Evolutionary conservation across 148 eudicot species (phyloP).

Genomic region (Hydrangea macrophylla): DNA sequence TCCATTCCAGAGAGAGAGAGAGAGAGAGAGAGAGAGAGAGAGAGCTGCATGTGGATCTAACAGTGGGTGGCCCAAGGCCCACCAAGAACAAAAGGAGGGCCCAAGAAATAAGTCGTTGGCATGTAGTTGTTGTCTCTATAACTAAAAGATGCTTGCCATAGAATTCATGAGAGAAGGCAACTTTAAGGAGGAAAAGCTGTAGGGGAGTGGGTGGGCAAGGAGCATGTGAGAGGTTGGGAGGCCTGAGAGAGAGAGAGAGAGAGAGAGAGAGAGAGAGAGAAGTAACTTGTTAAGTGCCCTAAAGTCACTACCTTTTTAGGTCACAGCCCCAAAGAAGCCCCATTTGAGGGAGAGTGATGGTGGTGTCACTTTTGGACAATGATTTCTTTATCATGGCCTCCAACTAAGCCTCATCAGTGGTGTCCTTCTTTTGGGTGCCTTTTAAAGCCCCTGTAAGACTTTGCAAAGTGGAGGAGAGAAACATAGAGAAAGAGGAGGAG

Average conservation of each 20-base stretch:
- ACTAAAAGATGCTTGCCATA: conserved; percentile 19
- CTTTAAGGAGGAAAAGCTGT: conserved; percentile 1
- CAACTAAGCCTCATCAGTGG: conserved; percentile 7
- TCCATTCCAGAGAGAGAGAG: no score
- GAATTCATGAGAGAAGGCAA: conserved; percentile 11
- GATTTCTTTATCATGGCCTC: conserved; percentile 12
- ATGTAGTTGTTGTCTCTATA: conserved; percentile 33
- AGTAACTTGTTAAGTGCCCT: conserved; percentile 12
- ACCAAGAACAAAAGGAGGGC: neutral
- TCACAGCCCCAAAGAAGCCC: conserved; percentile 14
- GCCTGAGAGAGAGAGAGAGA: conserved; percentile 16
- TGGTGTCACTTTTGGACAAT: conserved; percentile 3
- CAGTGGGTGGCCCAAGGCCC: no score
- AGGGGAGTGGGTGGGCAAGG: conserved; percentile 17
- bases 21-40: no score
- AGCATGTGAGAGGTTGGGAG: conserved; percentile 3
- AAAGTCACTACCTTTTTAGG: conserved; percentile 1
- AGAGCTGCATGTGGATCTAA: no score
- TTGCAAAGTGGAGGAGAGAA: neutral
- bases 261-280: conserved; percentile 14
- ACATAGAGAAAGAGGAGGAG: no score
- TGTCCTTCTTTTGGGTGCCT: conserved; percentile 9
- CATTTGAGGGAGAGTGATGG: conserved; percentile 13
- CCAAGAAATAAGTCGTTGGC: conserved; percentile 14
- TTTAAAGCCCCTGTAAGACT: neutral